Base-by-base conservation (phyloP, 2,329 filamentous ascomycete genomes). In the Paraphaeosphaeria minitans region DNA sequence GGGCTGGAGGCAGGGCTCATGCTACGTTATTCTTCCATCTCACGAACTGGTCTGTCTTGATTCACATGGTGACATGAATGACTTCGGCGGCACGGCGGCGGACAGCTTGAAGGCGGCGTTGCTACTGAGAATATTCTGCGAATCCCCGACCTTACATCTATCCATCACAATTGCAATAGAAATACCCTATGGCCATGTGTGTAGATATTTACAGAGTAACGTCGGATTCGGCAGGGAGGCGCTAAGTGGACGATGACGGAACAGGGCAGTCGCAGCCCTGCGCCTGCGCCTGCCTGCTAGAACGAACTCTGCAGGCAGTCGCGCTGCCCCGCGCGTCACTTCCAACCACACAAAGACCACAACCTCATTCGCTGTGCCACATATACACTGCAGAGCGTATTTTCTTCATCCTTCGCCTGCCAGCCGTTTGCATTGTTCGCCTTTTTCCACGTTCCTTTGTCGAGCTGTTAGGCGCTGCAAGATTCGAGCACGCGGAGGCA, bases 381-480 rank as follows among this genome's bases (percentile, higher is more conserved):
- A 22, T 14, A 16, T 33, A 5, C 27, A 42, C 49, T 42, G 29
- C 33, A 41, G 49, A 7, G 4, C 22, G n/a, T 35, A 3, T 35
- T 35, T 27, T 21, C 13, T 29, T 33, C 21, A 10, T 21, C 5
- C 24, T 35, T 33, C 27, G 13, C 33, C 9, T 29, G n/a, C 21
- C 16, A 24, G 21, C 39, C 43, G 22, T 41, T 55, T 48, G 33
- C 53, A 16, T 33, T 21, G 37, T 7, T 9, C 14, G n/a, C 33
- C 53, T 48, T 55, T 55, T 37, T 55, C n/a, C 7, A n/a, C 14
- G 3, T 31, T n/a, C 22, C 43, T 55, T 55, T 47, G 33, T 48
- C 21, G 22, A 33, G n/a, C 50, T 43, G 50, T 16, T 21, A 22
- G 9, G 22, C 19, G 29, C 29, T 35, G 22, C 22, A 43, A 22